phyloP scores from a whole-genome alignment of 1,284 basidiomycete species.

The Ceratobasidium sp. region DNA sequence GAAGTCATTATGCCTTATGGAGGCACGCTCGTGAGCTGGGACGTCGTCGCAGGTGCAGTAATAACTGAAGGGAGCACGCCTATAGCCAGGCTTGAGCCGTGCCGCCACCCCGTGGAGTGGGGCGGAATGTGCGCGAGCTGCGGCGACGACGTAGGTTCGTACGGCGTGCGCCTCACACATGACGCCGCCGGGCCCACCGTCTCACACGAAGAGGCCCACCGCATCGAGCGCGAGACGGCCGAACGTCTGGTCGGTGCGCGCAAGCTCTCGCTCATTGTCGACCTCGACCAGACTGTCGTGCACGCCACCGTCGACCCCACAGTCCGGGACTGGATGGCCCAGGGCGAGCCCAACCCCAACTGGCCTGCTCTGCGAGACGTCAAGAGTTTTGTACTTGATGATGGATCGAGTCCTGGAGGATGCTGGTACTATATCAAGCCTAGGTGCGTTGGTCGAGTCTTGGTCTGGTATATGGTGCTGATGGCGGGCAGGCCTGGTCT shows the following conservation, averaged over 20 bases:
- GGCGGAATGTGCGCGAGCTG: slow-evolving; percentile 93
- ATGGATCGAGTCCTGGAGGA: slow-evolving; percentile 63
- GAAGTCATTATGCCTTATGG: slow-evolving; percentile 16
- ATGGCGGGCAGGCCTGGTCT: slow-evolving; percentile 81
- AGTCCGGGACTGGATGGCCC: slow-evolving; percentile 95
- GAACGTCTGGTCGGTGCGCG: slow-evolving; percentile 77
- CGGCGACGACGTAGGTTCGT: slow-evolving; percentile 94
- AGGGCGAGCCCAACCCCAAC: slow-evolving; percentile 87
- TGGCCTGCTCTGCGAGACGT: slow-evolving; percentile 90
- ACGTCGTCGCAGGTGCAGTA: not conserved
- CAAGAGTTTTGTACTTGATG: slow-evolving; percentile 76
- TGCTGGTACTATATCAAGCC: slow-evolving; percentile 99
- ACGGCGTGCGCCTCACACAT: slow-evolving; percentile 85
- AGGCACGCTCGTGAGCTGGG: slow-evolving; percentile 23
- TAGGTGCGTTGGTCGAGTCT: slow-evolving; percentile 64
- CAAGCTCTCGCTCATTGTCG: slow-evolving; percentile 94
- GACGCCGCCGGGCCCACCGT: slow-evolving; percentile 81
- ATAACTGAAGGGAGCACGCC: slow-evolving; percentile 5
- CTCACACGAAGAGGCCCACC: slow-evolving; percentile 85
- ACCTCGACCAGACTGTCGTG: slow-evolving; percentile 98
- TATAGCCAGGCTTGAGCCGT: slow-evolving; percentile 67
- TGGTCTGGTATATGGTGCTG: slow-evolving; percentile 20
- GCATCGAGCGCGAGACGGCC: slow-evolving; percentile 86
- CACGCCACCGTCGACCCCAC: slow-evolving; percentile 99
- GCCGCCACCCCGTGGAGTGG: slow-evolving; percentile 93